phyloP scores from a whole-genome alignment of 495 filamentous ascomycete species.

The Podospora sp. region DNA sequence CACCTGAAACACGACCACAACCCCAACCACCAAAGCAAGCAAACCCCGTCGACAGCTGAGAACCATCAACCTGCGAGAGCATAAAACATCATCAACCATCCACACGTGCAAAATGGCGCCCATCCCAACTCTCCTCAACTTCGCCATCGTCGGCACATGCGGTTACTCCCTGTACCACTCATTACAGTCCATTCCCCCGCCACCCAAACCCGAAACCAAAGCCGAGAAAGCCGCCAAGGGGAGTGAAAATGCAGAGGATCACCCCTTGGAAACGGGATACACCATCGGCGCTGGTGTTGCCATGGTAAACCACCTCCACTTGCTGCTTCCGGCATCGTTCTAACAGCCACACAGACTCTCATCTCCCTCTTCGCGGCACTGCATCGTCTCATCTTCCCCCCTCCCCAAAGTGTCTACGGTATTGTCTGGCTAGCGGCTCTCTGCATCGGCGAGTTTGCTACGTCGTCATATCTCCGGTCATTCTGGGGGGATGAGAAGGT shows the following conservation, averaged over 20 bases:
- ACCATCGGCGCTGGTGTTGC: conserved; percentile 2
- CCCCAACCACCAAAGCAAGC: background rate
- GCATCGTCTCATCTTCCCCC: conserved; percentile 3
- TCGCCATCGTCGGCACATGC: conserved; percentile 4
- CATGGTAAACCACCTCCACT: background rate
- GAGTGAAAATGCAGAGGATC: too few relatives aligned
- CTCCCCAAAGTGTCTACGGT: conserved; percentile 3
- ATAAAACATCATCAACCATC: conserved; percentile 5
- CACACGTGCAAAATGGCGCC: conserved; percentile 9
- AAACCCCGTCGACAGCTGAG: background rate
- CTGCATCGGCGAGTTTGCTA: conserved; percentile 9
- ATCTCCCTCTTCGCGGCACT: conserved; percentile 6
- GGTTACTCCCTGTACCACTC: conserved; percentile 11
- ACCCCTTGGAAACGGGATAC: background rate
- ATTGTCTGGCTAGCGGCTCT: conserved; percentile 1
- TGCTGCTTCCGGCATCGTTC: background rate
- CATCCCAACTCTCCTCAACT: conserved; percentile 7
- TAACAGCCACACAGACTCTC: conserved; percentile 1
- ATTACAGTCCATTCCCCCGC: background rate
- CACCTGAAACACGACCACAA: background rate
- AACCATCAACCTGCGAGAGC: conserved; percentile 7
- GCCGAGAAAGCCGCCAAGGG: conserved; percentile 2
- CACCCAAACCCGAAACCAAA: background rate
- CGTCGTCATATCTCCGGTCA: background rate
- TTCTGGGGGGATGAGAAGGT: conserved; percentile 10